These are phyloP conservation scores for Cyanidioschyzon merolae DNA, from an alignment of 23 red algal species.

Conservation along the genomic window DNA sequence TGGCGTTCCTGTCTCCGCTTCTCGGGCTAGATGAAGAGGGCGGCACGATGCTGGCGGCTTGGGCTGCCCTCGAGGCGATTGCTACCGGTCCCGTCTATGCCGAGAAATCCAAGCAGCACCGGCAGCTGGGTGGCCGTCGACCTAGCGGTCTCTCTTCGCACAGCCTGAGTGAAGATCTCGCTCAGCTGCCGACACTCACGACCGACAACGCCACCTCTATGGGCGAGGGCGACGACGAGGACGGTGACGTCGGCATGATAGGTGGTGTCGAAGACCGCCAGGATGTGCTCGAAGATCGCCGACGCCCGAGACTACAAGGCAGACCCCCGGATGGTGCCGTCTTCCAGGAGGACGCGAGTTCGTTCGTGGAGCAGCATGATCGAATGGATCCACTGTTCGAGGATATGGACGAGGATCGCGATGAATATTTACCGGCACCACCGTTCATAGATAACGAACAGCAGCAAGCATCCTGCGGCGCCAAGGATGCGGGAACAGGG, in stretches of 20 bases:
- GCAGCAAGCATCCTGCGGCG: neutral
- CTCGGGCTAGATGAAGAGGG: neutral
- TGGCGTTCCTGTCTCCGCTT: neutral
- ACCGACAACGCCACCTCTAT: neutral
- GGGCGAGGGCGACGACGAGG: neutral
- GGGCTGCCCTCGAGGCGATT: neutral
- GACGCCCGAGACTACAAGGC: neutral
- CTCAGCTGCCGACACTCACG: neutral
- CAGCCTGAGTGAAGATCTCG: neutral
- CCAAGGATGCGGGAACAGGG: neutral
- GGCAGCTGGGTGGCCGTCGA: conserved; percentile 1
- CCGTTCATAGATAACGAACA: neutral
- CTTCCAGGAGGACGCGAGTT: neutral
- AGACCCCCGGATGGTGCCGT: neutral
- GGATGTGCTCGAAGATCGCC: neutral
- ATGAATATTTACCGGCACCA: neutral
- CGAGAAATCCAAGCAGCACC: neutral
- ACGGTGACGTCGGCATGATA: neutral
- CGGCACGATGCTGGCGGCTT: neutral
- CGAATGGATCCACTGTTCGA: neutral
- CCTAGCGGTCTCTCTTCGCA: neutral
- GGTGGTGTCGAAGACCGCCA: neutral
- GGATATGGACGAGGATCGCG: conserved; percentile 1
- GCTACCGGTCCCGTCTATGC: neutral
- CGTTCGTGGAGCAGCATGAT: neutral